phyloP scores from a whole-genome alignment of 2,329 filamentous ascomycete genomes.

The Paraphaeosphaeria sporulosa region DNA sequence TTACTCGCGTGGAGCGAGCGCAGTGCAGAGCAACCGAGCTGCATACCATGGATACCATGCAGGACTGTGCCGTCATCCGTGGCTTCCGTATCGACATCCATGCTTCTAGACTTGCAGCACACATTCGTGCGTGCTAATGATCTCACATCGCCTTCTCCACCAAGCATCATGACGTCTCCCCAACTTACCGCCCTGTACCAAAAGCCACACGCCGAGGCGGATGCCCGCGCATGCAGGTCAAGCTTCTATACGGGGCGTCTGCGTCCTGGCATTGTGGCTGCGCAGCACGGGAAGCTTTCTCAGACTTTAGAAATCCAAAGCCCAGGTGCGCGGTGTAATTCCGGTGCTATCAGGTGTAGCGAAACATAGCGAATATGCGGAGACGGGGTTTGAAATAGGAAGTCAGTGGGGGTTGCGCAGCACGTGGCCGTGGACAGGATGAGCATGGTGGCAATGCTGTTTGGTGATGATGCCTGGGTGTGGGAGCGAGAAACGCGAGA shows the following conservation, averaged over 20 bases:
- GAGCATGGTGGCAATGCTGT: neutral
- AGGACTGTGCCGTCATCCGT: too few relatives aligned
- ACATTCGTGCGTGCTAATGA: neutral
- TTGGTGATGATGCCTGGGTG: neutral
- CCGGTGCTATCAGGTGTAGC: neutral
- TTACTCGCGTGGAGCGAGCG: too few relatives aligned
- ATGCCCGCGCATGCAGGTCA: neutral
- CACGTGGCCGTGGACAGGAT: neutral
- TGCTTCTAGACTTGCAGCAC: neutral
- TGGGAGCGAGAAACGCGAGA: neutral
- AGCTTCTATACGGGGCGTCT: neutral
- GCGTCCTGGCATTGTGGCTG: slow-evolving; percentile 4
- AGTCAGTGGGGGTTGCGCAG: neutral
- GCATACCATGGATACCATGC: too few relatives aligned
- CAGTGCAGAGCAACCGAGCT: too few relatives aligned
- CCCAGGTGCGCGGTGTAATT: too few relatives aligned
- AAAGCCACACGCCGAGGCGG: too few relatives aligned
- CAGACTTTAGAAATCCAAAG: neutral
- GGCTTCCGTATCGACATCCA: neutral
- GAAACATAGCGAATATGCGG: neutral
- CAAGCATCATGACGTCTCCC: neutral
- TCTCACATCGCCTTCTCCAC: neutral
- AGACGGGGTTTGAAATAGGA: neutral
- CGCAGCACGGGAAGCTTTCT: neutral
- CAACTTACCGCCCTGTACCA: neutral